Base-by-base conservation (phyloP, 768 basidiomycete species). In the Crepidotus variabilis region DNA sequence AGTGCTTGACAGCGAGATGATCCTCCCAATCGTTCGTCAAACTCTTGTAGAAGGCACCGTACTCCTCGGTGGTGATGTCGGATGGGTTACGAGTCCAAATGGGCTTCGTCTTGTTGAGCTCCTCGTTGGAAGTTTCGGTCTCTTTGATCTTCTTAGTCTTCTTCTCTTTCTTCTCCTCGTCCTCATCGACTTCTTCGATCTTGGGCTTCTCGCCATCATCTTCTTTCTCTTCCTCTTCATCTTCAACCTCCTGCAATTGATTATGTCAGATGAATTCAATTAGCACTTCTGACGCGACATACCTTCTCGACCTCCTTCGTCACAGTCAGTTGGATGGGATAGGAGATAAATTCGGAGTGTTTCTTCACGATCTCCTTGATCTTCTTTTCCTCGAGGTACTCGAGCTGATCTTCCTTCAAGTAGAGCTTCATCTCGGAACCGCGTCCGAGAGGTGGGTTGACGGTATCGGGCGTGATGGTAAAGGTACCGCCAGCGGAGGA, bases 21-120 rank as follows among this genome's bases (percentile, higher is more conserved):
- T 99, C 97, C 73, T 99, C 97, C 97, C 97, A 99, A 76, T 99
- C 97, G 74, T 99, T 99, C 66, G 92, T 92, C 76, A 99, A 85
- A 72, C 92, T 94, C 86, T 99, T 99, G 87, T 99, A 99, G 86
- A 99, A 99, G 33, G 94, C 75, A 53, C 69, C 87, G 71, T 99
- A 99, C 74, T 98, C 97, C 67, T 99, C 97, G 20, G 80, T 61
- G 32, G 87, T 90, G 74, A 99, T 97, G 32, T 98, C 96, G 59
- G 81, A 80, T 60, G 97, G 97, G 76, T 98, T 98, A 70, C 97
- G 92, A 58, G 96, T 99, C 96, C 96, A 99, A 74, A 99, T 90
- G 59, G 96, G 97, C 80, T 99, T 99, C 60, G 94, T 98, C 87
- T 98, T 98, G 90, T 98, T 98, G 66, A 99, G 88, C 79, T 98